Conservation (phyloP, 2,329 filamentous ascomycete genomes). For the Hypomyces rosellus region DNA sequence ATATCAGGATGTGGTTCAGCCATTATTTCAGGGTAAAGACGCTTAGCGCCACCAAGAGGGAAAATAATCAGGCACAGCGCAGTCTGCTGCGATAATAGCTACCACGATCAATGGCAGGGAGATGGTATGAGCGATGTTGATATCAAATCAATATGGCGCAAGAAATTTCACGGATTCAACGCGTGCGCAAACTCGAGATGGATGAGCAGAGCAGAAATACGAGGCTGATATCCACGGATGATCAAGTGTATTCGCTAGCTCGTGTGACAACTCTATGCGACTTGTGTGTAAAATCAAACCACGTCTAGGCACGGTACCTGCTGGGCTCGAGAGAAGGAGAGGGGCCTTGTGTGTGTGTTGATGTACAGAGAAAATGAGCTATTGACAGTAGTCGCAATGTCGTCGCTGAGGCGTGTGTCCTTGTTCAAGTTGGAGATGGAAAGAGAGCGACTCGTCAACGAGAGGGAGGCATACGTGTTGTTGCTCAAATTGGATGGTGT, state of each 20-base stretch:
- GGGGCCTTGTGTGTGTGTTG: not conserved
- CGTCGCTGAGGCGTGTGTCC: too few species aligned
- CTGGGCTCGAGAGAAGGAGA: not conserved
- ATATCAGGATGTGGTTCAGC: conserved; percentile 35
- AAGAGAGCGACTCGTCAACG: not conserved
- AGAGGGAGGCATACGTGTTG: not conserved
- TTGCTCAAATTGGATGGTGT: not conserved
- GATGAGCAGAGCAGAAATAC: not conserved
- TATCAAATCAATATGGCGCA: not conserved
- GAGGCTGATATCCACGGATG: not conserved
- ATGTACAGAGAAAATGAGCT: too few species aligned
- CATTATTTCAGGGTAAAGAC: conserved; percentile 20
- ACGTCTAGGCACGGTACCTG: not conserved
- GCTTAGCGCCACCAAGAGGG: too few species aligned
- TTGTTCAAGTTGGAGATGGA: not conserved
- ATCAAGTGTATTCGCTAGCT: not conserved
- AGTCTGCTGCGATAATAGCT: too few species aligned
- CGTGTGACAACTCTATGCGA: not conserved
- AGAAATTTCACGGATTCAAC: not conserved
- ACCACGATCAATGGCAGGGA: too few species aligned
- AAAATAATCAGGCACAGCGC: too few species aligned
- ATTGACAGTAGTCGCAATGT: too few species aligned
- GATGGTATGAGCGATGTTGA: not conserved
- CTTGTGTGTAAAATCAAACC: not conserved
- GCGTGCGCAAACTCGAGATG: not conserved